Percentiles rank a stretch among this genome's conserved stretches.
Evolutionary conservation across 2,329 filamentous ascomycete species (phyloP).

Genomic region (Rhinocladiella similis): DNA sequence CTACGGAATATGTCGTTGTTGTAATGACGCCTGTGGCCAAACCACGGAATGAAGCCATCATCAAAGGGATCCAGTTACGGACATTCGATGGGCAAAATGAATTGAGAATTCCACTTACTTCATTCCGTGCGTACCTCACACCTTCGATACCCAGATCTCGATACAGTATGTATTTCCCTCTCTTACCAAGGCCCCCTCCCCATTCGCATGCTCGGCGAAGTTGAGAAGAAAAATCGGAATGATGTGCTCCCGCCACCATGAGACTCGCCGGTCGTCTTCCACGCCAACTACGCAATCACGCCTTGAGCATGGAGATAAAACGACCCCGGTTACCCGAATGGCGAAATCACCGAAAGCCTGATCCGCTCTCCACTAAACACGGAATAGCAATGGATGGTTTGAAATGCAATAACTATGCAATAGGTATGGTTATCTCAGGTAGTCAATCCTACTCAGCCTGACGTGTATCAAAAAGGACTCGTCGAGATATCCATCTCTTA

Average conservation of each 20-base stretch:
- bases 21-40: neutral
- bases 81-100: neutral
- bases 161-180: too few species aligned
- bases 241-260: neutral
- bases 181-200: too few species aligned
- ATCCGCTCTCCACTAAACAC: neutral
- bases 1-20: neutral
- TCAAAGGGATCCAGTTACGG: too few species aligned
- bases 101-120: too few species aligned
- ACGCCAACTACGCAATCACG: neutral
- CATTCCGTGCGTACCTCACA: too few species aligned
- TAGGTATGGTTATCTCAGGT: neutral
- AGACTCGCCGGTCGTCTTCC: neutral
- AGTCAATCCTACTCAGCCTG: neutral
- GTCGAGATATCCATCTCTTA: neutral
- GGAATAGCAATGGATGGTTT: neutral
- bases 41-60: neutral
- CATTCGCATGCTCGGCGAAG: neutral
- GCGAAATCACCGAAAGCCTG: neutral
- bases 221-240: neutral
- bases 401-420: neutral
- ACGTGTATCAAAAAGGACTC: neutral
- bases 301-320: neutral
- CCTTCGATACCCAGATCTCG: too few species aligned
- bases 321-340: neutral